phyloP scores from a whole-genome alignment of 257 asterid species.

The Salvia hispanica region DNA sequence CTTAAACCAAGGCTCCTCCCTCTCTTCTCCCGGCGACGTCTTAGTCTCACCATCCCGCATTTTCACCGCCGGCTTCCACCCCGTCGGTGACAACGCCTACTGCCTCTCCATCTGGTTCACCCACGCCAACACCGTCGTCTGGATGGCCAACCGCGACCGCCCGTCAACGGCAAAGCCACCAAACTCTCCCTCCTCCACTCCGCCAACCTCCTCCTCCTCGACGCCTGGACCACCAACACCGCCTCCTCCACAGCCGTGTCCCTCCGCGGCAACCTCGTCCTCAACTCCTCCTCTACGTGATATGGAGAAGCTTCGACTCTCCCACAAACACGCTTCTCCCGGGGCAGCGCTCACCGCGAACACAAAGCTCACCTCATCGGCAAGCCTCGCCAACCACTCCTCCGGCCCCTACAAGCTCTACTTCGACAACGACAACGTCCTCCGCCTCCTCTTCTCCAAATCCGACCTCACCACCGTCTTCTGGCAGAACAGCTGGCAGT shows the following conservation, averaged over 20 bases:
- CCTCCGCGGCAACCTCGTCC: conserved; percentile 3
- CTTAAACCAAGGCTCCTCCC: conserved; percentile 24
- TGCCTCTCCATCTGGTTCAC: conserved; percentile 1
- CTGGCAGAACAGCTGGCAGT: background rate
- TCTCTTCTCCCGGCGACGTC: conserved; percentile 19
- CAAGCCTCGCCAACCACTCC: background rate
- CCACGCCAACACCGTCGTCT: conserved; percentile 7
- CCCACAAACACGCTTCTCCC: conserved; percentile 19
- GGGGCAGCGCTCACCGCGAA: background rate
- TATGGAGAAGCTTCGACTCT: conserved; percentile 7
- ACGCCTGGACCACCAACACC: conserved; percentile 17
- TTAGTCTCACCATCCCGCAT: background rate
- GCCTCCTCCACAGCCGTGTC: background rate
- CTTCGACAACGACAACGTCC: conserved; percentile 21
- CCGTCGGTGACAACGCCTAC: conserved; percentile 12
- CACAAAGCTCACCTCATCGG: background rate
- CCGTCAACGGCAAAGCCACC: conserved; percentile 27
- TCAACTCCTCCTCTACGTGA: background rate
- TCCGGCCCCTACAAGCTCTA: conserved; percentile 11
- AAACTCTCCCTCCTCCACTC: conserved; percentile 22
- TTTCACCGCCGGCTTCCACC: conserved; percentile 21
- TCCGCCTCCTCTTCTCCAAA: background rate
- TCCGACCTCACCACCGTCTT: background rate
- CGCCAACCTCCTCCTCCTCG: conserved; percentile 29
- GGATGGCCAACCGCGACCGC: conserved; percentile 36